Evolutionary conservation across 805 yeast species (phyloP), one percentile per base, ranked within the genome.

Genomic region (Citeromyces nyonsensis): DNA sequence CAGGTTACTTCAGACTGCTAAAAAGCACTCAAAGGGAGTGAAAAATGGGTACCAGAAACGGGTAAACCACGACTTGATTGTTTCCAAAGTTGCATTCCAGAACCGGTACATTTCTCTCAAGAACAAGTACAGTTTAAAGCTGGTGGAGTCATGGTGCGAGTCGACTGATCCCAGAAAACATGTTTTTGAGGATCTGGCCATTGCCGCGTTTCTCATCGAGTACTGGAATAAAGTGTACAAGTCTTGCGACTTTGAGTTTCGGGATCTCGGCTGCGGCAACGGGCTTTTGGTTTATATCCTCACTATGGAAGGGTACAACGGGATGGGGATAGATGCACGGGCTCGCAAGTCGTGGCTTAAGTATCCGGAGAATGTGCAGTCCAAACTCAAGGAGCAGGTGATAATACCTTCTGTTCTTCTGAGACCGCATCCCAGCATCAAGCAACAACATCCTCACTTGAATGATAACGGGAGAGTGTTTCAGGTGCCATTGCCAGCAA

Each of bases 201-300:
- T 88, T 42, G 96, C 96, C 1, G 94, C 96, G 0, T 88, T 88
- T 43, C 59, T 88, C 38, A 81, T 88, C 18, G 94, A 83, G 54
- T 62, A 82, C 25, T 88, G 97, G 97, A 53, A 53, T 6, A 57
- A 63, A 30, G 62, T 67, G 29, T 61, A 54, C 33, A 42, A 48
- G 24, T 50, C 47, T 24, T 54, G 59, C 27, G 56, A 55, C 4
- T 73, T 79, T 43, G 76, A 75, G 43, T 88, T 86, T 48, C 65
- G 88, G 40, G 97, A 88, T 55, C 51, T 88, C 34, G 97, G 97
- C 1, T 88, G 97, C 56, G 97, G 97, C 5, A 88, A 88, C 54
- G 97, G 97, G 6, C 61, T 83, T 10, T 54, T 88, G 29, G 93
- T 83, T 8, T 69, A 82, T 43, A 68, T 88, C 18, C 57, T 88